Conservation (phyloP, 208 protist species). For the Phytomonas francai region DNA sequence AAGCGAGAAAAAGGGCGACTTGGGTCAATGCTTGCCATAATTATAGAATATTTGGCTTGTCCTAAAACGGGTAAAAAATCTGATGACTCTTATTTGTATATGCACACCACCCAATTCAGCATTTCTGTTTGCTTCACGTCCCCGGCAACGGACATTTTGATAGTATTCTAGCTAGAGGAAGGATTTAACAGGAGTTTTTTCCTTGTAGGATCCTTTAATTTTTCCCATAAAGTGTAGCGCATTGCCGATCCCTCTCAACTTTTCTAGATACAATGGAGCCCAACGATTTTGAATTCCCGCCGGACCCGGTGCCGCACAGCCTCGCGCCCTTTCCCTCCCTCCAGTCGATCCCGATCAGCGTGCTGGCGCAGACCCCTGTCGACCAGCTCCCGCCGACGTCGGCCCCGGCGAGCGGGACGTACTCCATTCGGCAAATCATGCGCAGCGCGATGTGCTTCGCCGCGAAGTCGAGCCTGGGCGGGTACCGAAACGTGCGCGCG, state of each 20-base stretch:
- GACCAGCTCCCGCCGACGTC: conserved; percentile 72
- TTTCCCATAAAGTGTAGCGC: neutral
- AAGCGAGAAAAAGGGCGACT: neutral
- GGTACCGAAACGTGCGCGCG: neutral
- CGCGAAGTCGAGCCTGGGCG: neutral
- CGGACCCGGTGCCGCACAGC: conserved; percentile 39
- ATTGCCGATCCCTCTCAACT: conserved; percentile 5
- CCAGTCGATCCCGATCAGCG: conserved; percentile 27
- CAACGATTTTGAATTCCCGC: conserved; percentile 79
- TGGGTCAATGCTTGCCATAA: neutral
- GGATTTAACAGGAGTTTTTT: conserved; percentile 2
- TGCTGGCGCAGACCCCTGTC: conserved; percentile 48
- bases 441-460: conserved; percentile 21
- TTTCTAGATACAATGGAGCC: conserved; percentile 23
- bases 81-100: neutral
- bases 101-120: neutral
- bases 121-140: neutral
- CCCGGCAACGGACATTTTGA: conserved; percentile 2
- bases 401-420: conserved; percentile 26
- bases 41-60: neutral
- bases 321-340: conserved; percentile 13
- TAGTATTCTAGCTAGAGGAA: conserved; percentile 8
- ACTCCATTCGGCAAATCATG: conserved; percentile 58
- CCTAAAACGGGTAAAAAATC: neutral
- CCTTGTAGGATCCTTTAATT: conserved; percentile 1